Evolutionary conservation across 2,329 filamentous ascomycete genomes (phyloP).

Genomic region (Pseudocercospora fuligena): DNA sequence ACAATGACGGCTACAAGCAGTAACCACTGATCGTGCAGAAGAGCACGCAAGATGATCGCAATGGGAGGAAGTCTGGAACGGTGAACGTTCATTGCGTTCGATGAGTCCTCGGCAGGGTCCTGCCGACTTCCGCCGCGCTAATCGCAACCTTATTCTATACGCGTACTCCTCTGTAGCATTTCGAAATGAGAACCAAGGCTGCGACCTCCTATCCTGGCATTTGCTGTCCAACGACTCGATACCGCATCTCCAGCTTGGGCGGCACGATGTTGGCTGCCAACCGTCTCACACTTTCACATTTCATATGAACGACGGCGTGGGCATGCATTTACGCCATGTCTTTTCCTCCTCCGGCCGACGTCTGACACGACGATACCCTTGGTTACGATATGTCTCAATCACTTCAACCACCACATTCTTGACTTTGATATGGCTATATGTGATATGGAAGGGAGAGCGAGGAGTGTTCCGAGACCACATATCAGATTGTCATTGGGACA

Average conservation of each 20-base stretch:
- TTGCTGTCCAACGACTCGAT: not conserved
- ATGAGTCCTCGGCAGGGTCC: not conserved
- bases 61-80: not conserved
- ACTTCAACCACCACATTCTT: conserved; percentile 26
- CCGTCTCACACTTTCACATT: not conserved
- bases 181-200: no score
- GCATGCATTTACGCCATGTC: conserved; percentile 31
- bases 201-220: not conserved
- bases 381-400: conserved; percentile 31
- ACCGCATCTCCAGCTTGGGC: not conserved
- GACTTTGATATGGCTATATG: conserved; percentile 68
- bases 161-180: no score
- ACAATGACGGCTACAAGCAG: not conserved
- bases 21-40: not conserved
- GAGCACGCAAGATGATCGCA: conserved; percentile 4
- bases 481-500: conserved; percentile 75
- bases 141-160: not conserved
- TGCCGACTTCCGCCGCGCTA: not conserved
- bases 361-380: conserved; percentile 31
- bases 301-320: conserved; percentile 4
- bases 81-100: not conserved
- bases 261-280: conserved; percentile 1
- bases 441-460: conserved; percentile 84
- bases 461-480: conserved; percentile 75
- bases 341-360: conserved; percentile 26